Base-by-base conservation (phyloP, 2,329 filamentous ascomycete species). In the Pezicula radicicola region DNA sequence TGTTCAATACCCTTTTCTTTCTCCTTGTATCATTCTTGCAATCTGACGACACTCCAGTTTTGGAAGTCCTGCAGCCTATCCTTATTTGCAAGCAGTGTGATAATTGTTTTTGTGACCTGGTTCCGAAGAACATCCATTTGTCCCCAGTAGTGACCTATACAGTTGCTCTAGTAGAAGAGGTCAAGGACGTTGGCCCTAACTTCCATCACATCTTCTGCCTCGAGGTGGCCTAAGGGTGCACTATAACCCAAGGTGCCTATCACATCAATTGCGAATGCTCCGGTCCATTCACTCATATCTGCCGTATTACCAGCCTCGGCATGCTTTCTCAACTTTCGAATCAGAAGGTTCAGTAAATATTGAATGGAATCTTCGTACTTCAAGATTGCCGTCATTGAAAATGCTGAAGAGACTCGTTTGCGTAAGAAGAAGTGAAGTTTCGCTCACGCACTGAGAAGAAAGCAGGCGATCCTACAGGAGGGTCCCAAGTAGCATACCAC, bases 221-320 rank as follows among this genome's bases (percentile, higher is more conserved):
- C 60, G 33, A 75, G 65, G 57, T 72, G 66, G 21, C 71, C 71
- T 50, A 74, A 73, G 2, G 70, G 50, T 21, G 66, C 50, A 35
- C 72, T 72, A 19, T 73, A 67, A 1, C 67, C 68, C n/a, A 75
- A 52, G n/a, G 70, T 65, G 37, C 65, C 71, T 44, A 75, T 69
- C 7, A 73, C 70, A 51, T 75, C 72, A 2, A 74, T 59, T 1
- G 70, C 70, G 52, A 51, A 41, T 25, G 30, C 43, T 19, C 21
- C 27, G 8, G 27, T 51, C 49, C 49, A 51, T 2, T 47, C 43
- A 3, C 36, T 44, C 7, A 51, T 21, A 30, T 51, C 37, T 13
- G 46, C 36, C 12, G 25, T 13, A 6, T 47, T 30, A 15, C 44
- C 35, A n/a, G 36, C 30, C 6, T 46, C 25, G 18, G 48, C 49